Base-by-base conservation (phyloP, 2,329 filamentous ascomycete species). In the Alternaria viburni region DNA sequence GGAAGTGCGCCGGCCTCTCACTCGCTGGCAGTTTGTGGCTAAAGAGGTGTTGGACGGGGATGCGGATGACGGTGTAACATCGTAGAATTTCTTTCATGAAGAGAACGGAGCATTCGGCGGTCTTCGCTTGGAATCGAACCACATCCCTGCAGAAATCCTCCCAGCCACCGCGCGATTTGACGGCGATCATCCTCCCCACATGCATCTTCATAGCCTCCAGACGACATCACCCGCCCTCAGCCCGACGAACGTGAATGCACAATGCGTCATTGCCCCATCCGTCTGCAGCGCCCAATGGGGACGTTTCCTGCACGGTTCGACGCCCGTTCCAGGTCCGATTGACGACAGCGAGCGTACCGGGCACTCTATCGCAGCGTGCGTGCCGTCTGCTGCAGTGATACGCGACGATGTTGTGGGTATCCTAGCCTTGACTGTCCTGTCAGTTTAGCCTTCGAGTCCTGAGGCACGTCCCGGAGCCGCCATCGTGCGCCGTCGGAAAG, bases 71-170 rank as follows among this genome's bases (percentile, higher is more conserved):
- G 62, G 76, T 77, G 74, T 70, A 75, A 75, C 74, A 67, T 77
- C 69, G 75, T 77, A 75, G 75, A 75, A 74, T 74, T 74, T 72
- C 69, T 57, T 65, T 71, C 69, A 64, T 61, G 54, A 65, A 60
- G 69, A 58, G 71, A 60, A 66, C 60, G 59, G 68, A 47, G 67
- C 69, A 63, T 44, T 58, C 45, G 59, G 68, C 65, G 73, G 69
- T 59, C 70, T 61, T 63, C 41, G 64, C 64, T 55, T 45, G 51
- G 36, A 54, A 36, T 52, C 26, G 45, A 41, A 13, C 44, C 11
- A 28, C 44, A 65, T 65, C 70, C 70, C 61, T 64, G 71, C 61
- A 65, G 63, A 69, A 72, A 71, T 70, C 49, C 66, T 63, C 67
- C 74, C 74, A 76, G 73, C 74, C 74, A 76, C 74, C 65, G 61